Evolutionary conservation across 2,329 filamentous ascomycete genomes (phyloP), one percentile per base, ranked within the genome.

Genomic region (Xylariaceae sp.): DNA sequence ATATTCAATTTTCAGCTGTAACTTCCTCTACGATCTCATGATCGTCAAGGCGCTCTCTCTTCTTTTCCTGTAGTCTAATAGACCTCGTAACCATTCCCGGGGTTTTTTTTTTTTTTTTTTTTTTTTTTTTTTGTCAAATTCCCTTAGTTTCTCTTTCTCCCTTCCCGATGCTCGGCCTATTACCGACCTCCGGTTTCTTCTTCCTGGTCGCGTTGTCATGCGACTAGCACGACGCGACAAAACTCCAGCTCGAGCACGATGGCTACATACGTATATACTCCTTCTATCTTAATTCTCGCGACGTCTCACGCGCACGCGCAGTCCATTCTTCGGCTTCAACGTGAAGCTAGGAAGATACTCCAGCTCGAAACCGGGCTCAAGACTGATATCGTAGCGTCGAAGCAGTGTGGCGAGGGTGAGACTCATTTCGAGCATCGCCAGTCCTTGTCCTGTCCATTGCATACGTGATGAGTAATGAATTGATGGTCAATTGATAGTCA

Each of bases 311-410:
- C 49, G 53, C 19, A 58, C 49, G 31, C 50, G 53, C 19, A 58
- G 53, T 5, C 56, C 56, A 37, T 55, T 58, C 46, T 53, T 53
- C 1, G 56, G 56, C 50, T 55, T 58, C 46, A 58, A 6, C 0
- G 56, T 58, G 34, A 58, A 58, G 43, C 56, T 58, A 2, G 56
- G 56, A 6, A 58, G 53, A 35, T 58, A 58, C 34, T 58, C 53
- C 9, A 58, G 9, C 50, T 58, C 46, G 46, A 58, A 58, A 19
- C 53, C 56, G 12, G 56, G 56, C 34, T 55, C 49, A 4, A 39
- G 53, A 35, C 31, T 55, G 39, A 58, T 41, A 27, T 58, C 56
- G 31, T 50, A 58, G 11, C 53, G 56, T 12, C 56, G 49, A 30
- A 58, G 41, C 3, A 58, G 40, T 9, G 56, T 58, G 29, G 56